Evolutionary conservation across 1,284 basidiomycete species (phyloP), one percentile per base, ranked within the genome.

Genomic region (Ganoderma lucidum): DNA sequence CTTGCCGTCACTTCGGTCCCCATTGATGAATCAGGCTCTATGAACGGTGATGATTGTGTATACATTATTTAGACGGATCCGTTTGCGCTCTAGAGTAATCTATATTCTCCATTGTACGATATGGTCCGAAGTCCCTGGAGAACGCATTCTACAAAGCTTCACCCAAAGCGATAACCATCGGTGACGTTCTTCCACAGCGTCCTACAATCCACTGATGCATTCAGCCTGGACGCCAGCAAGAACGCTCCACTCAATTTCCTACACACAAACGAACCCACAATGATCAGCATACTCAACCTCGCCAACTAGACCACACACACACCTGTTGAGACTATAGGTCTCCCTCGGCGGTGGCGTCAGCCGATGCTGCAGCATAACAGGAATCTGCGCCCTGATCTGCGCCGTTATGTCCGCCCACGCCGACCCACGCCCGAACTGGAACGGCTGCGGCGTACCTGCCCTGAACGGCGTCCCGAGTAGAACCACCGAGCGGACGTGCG

Each of bases 221-320:
- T 87, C 45, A 99, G 83, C 66, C 94, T 85, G 17, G 96, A 91
- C 61, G 97, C 97, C 17, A 99, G 87, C 72, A 99, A 83, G 82
- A 99, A 99, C 2, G 95, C 93, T 0, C 97, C 97, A 73, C 95
- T 96, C 72, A 99, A 79, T 87, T 99, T 99, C 77, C 97, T 91
- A 73, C 48, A 28, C 23, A 12, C 48, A 23, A 44, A 23, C 12
- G 48, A 8, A 51, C 17, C 8, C 23, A 44, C 23, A 56, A 45
- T 59, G 17, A 65, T 32, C 44, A 70, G 30, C 45, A 42, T 14
- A 35, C 9, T 23, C 5, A 35, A 35, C 3, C 14, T 10, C 48
- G 23, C 48, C 23, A 30, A n/a, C 48, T 6, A 56, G 30, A 32
- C 30, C 53, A 19, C 0, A 58, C 14, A 79, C 85, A 65, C 69